A percentile compares a stretch with the other conserved stretches of the same genome.
These are phyloP conservation scores for Cladosporium phlei DNA, from an alignment of 2,329 filamentous ascomycete species.

Conservation along the genomic window DNA sequence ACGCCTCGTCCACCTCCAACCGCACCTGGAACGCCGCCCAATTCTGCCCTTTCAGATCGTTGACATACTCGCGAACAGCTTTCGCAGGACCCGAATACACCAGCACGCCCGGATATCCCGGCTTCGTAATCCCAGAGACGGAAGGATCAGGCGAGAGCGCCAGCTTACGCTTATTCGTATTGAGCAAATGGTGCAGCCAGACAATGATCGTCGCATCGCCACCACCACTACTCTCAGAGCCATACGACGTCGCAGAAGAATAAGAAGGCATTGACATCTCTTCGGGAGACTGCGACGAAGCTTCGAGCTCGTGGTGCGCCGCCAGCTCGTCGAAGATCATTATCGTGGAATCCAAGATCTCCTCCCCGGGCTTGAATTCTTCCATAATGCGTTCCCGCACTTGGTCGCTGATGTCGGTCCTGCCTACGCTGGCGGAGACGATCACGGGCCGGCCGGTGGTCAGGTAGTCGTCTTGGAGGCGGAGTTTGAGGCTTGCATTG, in stretches of 20 bases:
- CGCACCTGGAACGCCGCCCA: conserved; percentile 46
- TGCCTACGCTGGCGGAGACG: conserved; percentile 33
- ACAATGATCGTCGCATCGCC: conserved; percentile 35
- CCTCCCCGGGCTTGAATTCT: conserved; percentile 33
- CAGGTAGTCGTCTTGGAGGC: conserved; percentile 39
- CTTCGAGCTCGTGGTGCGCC: conserved; percentile 11
- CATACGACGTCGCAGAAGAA: no score
- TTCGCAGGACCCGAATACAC: conserved; percentile 37
- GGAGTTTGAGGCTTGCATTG: conserved; percentile 31
- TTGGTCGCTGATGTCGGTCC: conserved; percentile 32
- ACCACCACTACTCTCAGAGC: no score
- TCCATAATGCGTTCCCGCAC: conserved; percentile 19
- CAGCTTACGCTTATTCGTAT: conserved; percentile 43
- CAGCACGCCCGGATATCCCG: conserved; percentile 44
- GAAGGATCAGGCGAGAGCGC: conserved; percentile 32
- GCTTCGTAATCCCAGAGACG: conserved; percentile 43
- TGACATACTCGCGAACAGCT: conserved; percentile 39
- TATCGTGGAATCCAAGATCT: conserved; percentile 41
- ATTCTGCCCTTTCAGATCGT: conserved; percentile 39
- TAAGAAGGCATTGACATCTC: neutral
- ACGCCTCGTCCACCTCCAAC: conserved; percentile 35
- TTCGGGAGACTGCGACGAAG: no score
- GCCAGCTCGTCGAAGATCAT: conserved; percentile 34
- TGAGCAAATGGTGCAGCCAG: conserved; percentile 45
- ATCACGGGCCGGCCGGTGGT: conserved; percentile 35